These are phyloP conservation scores for Apium graveolens DNA, from an alignment of 129 eudicot species.

Conservation along the genomic window DNA sequence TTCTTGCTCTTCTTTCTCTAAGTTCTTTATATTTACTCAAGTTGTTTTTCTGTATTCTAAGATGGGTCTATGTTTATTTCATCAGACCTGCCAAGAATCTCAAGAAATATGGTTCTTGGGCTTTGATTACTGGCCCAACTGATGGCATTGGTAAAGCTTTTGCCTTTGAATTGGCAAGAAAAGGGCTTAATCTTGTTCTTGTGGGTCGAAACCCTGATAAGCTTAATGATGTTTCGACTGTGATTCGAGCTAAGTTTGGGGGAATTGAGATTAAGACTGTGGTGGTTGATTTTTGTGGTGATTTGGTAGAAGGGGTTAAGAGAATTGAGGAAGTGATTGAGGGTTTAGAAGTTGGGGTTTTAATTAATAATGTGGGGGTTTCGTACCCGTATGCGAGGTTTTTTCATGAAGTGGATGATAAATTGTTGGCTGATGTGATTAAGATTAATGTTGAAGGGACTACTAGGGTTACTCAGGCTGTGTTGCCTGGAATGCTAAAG, in stretches of 20 bases:
- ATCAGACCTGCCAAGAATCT: slow-evolving; percentile 69
- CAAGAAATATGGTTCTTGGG: slow-evolving; percentile 62
- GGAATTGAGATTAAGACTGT: slow-evolving; percentile 37
- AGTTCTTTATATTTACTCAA: slow-evolving; percentile 39
- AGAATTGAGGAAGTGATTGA: slow-evolving; percentile 36
- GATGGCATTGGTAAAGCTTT: slow-evolving; percentile 16
- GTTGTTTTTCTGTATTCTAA: slow-evolving; percentile 38
- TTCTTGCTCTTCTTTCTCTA: slow-evolving; percentile 32
- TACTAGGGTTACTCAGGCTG: slow-evolving; percentile 72
- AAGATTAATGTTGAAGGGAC: slow-evolving; percentile 89
- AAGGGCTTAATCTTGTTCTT: slow-evolving; percentile 16
- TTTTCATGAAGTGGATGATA: slow-evolving; percentile 92
- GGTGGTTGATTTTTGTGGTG: slow-evolving; percentile 55
- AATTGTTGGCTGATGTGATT: slow-evolving; percentile 60
- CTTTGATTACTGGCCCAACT: neutral
- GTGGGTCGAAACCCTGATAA: slow-evolving; percentile 52
- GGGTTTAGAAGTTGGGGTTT: slow-evolving; percentile 50
- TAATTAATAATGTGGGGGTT: slow-evolving; percentile 77
- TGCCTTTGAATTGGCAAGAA: slow-evolving; percentile 10
- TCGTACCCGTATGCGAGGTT: slow-evolving; percentile 83
- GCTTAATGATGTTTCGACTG: slow-evolving; percentile 29
- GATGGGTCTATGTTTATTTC: slow-evolving; percentile 78
- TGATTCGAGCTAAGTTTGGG: slow-evolving; percentile 2
- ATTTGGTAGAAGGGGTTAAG: slow-evolving; percentile 39
- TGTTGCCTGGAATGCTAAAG: slow-evolving; percentile 64